Base-by-base conservation (phyloP, 768 basidiomycete genomes). In the Porphyrellus cyaneotinctus region DNA sequence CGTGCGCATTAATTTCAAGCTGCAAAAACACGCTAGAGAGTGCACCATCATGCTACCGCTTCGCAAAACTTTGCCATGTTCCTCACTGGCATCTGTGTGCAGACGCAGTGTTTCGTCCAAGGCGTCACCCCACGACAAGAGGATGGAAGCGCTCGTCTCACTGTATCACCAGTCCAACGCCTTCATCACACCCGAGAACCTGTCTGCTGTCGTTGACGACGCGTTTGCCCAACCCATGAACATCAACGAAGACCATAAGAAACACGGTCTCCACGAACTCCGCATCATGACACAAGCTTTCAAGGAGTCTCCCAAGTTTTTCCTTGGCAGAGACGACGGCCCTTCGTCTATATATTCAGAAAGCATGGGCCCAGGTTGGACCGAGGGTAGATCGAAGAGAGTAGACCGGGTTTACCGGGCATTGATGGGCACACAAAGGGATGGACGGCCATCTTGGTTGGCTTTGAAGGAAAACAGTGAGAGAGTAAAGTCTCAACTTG, bases 111-210 rank as follows among this genome's bases (percentile, higher is more conserved):
- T 52, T 14, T 70, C 67, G 11, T 62, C 59, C 48, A 68, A 51
- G 31, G 47, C 52, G 45, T 58, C 61, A 6, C 48, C 58, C 17
- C 54, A 59, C 45, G 60, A 70, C 46, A 49, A 49, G 37, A 77
- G 73, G 71, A 75, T 89, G 74, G 85, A 86, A 53, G 84, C 87
- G 4, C 82, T 91, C 56, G 78, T 90, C 56, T 77, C 82, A 11
- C 78, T 91, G 48, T 91, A 91, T 73, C 88, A 92, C 73, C 81
- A 88, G 71, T 72, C 84, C 44, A 81, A 81, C 51, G 71, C 74
- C 2, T 89, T 87, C 72, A 78, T 92, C 57, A 88, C 88, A 12
- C 73, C 74, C 20, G 84, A 87, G 57, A 90, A 80, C 61, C 79
- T 92, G 28, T 75, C 79, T 18, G 61, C 75, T 20, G 73, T 72